These are phyloP conservation scores for Cymbopogon flexuosus DNA, from an alignment of 202 grass and related monocot genomes.

Conservation along the genomic window DNA sequence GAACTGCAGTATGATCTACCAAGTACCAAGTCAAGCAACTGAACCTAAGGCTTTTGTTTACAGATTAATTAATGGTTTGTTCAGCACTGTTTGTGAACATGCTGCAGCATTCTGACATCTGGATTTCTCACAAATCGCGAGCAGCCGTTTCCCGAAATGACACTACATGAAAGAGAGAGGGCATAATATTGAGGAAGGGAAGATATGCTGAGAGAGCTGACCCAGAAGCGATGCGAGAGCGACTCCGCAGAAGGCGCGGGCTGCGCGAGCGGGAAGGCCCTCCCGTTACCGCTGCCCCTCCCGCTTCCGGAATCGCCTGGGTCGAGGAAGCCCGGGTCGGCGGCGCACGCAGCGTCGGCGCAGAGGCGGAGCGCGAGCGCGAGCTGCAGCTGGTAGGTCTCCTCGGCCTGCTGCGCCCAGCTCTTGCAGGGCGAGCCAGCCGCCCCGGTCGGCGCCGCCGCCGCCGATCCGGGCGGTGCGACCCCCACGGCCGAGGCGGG, in stretches of 20 bases:
- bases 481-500: conserved; percentile 6
- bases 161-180: background rate
- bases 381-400: conserved; percentile 96
- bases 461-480: background rate
- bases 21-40: background rate
- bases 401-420: conserved; percentile 98
- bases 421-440: conserved; percentile 57
- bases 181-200: background rate
- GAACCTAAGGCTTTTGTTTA: background rate
- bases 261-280: conserved; percentile 38
- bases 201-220: background rate
- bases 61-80: background rate
- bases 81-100: background rate
- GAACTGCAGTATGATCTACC: background rate
- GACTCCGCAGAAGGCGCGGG: conserved; percentile 45
- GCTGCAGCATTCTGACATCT: background rate
- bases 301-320: conserved; percentile 18
- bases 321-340: conserved; percentile 77
- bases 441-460: background rate
- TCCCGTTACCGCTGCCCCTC: conserved; percentile 27
- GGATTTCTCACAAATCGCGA: background rate
- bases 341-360: conserved; percentile 64
- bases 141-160: background rate
- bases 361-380: conserved; percentile 92
- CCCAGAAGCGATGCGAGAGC: conserved; percentile 91